Conservation (phyloP, 148 eudicot genomes). For the Rheum nobile region DNA sequence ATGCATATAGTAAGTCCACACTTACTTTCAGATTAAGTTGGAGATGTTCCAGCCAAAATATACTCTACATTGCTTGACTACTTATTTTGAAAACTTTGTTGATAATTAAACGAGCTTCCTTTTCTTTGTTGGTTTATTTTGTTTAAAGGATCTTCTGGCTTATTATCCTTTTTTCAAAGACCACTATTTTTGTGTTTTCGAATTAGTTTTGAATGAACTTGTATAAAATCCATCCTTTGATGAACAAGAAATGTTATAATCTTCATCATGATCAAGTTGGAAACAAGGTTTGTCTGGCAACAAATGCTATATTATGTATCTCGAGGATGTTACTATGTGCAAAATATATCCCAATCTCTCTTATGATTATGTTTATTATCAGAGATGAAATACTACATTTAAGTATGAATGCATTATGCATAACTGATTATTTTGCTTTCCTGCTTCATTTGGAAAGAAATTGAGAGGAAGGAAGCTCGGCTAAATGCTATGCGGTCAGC, state of each 20-base stretch:
- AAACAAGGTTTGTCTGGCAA: neutral
- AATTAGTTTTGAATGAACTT: neutral
- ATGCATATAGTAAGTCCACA: constrained; percentile 81
- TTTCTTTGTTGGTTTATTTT: constrained; percentile 3
- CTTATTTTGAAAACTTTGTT: neutral
- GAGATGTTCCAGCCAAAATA: neutral
- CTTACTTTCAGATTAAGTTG: neutral
- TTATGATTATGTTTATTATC: neutral
- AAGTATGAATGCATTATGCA: neutral
- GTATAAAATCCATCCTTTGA: neutral
- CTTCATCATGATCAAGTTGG: neutral
- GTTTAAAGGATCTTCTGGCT: neutral
- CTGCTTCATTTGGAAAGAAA: constrained; percentile 29
- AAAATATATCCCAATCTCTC: neutral
- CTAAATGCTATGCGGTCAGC: constrained; percentile 80
- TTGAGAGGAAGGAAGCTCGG: constrained; percentile 77
- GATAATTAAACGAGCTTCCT: neutral
- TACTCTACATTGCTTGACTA: neutral
- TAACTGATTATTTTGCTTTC: neutral
- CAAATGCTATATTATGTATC: neutral
- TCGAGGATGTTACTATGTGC: neutral
- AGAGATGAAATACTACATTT: neutral
- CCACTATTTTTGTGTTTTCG: neutral
- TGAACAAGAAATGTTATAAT: neutral
- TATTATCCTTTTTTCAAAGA: neutral